These are phyloP conservation scores for Pyricularia grisea DNA, from an alignment of 2,329 filamentous ascomycete genomes.

Conservation along the genomic window DNA sequence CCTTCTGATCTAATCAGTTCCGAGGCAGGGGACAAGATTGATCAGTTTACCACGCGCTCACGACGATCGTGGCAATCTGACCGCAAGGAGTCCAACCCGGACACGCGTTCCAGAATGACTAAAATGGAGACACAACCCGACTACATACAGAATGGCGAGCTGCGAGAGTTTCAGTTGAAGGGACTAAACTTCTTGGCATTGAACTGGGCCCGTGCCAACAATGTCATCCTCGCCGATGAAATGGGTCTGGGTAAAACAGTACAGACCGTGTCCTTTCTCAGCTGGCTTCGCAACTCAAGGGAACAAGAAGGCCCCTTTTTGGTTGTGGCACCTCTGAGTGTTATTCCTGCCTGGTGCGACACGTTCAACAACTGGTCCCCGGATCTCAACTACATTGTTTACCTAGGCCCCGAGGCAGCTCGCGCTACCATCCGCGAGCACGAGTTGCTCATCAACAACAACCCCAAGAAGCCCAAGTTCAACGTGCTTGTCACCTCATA, in stretches of 20 bases:
- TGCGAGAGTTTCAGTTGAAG: slow-evolving; percentile 87
- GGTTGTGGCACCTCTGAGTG: slow-evolving; percentile 93
- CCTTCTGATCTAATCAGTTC: slow-evolving; percentile 56
- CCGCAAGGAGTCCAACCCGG: slow-evolving; percentile 62
- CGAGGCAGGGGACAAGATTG: slow-evolving; percentile 80
- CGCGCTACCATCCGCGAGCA: slow-evolving; percentile 83
- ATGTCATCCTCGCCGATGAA: slow-evolving; percentile 95
- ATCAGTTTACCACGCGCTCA: slow-evolving; percentile 78
- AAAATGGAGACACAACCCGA: slow-evolving; percentile 72
- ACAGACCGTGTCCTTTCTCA: slow-evolving; percentile 93
- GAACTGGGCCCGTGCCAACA: slow-evolving; percentile 90
- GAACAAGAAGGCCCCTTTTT: slow-evolving; percentile 90
- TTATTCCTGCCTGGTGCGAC: slow-evolving; percentile 96
- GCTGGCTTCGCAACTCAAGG: slow-evolving; percentile 87
- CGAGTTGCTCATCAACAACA: slow-evolving; percentile 79
- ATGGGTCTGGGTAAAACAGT: slow-evolving; percentile 99
- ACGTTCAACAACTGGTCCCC: slow-evolving; percentile 96
- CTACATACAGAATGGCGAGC: slow-evolving; percentile 75
- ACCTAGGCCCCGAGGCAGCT: slow-evolving; percentile 81
- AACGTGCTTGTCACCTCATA: slow-evolving; percentile 97
- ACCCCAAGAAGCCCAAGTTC: slow-evolving; percentile 85
- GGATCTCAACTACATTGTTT: slow-evolving; percentile 93
- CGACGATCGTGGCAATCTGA: slow-evolving; percentile 75
- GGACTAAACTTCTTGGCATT: slow-evolving; percentile 92
- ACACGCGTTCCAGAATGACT: slow-evolving; percentile 64